Conservation (phyloP, 805 yeast genomes). For the Metschnikowia continentalis region DNA sequence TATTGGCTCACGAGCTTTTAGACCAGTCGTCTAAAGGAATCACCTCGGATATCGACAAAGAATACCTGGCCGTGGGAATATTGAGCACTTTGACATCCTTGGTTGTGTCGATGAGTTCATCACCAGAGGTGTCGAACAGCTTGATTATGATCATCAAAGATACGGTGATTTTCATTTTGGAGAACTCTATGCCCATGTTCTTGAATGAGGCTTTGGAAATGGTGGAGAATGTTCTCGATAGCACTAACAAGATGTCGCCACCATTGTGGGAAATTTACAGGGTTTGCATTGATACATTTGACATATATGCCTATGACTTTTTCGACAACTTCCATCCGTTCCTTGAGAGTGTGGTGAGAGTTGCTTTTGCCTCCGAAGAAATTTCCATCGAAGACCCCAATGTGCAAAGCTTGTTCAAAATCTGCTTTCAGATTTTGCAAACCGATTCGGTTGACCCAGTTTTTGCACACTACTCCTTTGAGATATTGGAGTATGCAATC, state of each 20-base stretch:
- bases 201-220: constrained; percentile 39
- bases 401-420: constrained; percentile 35
- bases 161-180: constrained; percentile 31
- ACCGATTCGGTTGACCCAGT: constrained; percentile 36
- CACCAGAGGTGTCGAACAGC: constrained; percentile 34
- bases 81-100: constrained; percentile 40
- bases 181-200: constrained; percentile 38
- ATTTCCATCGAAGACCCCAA: constrained; percentile 35
- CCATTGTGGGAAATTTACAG: constrained; percentile 50
- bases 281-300: constrained; percentile 49
- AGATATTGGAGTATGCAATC: constrained; percentile 33
- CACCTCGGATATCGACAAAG: constrained; percentile 30
- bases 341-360: constrained; percentile 49
- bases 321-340: constrained; percentile 54
- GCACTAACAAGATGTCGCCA: constrained; percentile 50
- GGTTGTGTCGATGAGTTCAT: constrained; percentile 39
- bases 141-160: constrained; percentile 33
- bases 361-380: constrained; percentile 42
- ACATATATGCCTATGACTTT: constrained; percentile 56
- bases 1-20: constrained; percentile 57
- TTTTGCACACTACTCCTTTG: constrained; percentile 38
- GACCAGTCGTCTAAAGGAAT: constrained; percentile 19
- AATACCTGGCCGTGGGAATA: constrained; percentile 42
- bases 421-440: constrained; percentile 33
- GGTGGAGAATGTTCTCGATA: constrained; percentile 51